Evolutionary conservation across 805 yeast genomes (phyloP).

Genomic region (Saturnispora ahearnii): DNA sequence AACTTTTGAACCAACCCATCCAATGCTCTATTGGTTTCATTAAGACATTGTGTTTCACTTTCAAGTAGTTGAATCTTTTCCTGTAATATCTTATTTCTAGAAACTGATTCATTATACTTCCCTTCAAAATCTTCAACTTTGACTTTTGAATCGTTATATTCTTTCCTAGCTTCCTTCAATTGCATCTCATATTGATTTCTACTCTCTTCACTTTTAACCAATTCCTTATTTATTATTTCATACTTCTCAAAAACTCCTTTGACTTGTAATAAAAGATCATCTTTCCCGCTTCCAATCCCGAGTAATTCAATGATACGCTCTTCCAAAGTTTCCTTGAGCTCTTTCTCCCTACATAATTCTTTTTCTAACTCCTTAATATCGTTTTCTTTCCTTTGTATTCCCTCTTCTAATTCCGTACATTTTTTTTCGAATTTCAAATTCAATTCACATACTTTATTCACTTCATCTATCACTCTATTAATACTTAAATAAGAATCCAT

Average conservation of each 20-base stretch:
- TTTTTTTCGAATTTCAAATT: background rate
- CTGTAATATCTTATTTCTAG: background rate
- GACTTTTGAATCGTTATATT: background rate
- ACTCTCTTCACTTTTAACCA: background rate
- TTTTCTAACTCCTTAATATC: background rate
- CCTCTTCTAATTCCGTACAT: background rate
- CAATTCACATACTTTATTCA: background rate
- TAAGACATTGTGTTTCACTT: background rate
- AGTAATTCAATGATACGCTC: background rate
- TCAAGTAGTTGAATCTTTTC: background rate
- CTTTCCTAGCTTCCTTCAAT: background rate
- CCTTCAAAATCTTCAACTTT: background rate
- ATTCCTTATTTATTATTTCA: background rate
- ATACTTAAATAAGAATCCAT: background rate
- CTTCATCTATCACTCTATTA: background rate
- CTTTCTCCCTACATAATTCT: background rate
- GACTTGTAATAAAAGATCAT: background rate
- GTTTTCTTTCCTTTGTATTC: background rate
- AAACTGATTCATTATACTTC: background rate
- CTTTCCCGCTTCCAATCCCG: background rate
- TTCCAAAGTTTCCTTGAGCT: background rate
- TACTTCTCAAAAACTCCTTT: background rate
- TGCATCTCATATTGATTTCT: background rate
- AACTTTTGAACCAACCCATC: background rate
- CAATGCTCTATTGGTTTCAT: background rate